Base-by-base conservation (phyloP, 768 basidiomycete genomes). In the Solioccasus polychromus region DNA sequence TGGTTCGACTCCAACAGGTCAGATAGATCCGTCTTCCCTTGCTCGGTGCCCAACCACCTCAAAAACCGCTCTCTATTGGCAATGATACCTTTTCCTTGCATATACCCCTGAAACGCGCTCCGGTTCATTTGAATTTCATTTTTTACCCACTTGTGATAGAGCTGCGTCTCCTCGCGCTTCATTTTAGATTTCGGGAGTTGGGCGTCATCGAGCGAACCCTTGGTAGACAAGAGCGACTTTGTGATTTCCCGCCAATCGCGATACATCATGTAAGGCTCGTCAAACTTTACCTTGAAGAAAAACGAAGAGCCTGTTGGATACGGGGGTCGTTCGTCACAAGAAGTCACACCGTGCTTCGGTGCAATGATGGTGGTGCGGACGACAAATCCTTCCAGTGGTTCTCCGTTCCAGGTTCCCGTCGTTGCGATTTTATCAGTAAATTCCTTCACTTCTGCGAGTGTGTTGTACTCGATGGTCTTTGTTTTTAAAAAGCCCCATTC, bases 251-350 rank as follows among this genome's bases (percentile, higher is more conserved):
- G 78, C 92, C 93, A 98, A 62, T 94, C 90, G 44, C 96, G 85
- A 68, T 96, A 98, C 83, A 95, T 94, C 78, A 97, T 83, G 63
- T 99, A 99, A 3, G 95, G 95, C 60, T 98, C 92, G 66, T 98
- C 93, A 66, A 97, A 98, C 64, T 99, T 99, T 71, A 98, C 77
- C 63, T 99, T 99, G 83, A 96, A 98, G 77, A 99, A 97, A 75
- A 97, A 95, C 0, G 91, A 85, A 2, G 87, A 81, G 24, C 86
- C 90, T 1, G 83, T 67, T 0, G 74, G 63, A 60, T 97, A 96
- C 1, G 92, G 93, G 1, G 79, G 75, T 18, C 62, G 55, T 44
- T 49, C 58, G 36, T 57, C 58, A 23, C 56, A 63, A 40, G 63
- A 66, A 0, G 60, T 48, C 9, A 53, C 52, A 7, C 50, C 58